Percentiles rank a stretch among this genome's conserved stretches.
These are phyloP conservation scores for Moesziomyces sp. DNA, from an alignment of 1,284 basidiomycete genomes.

Conservation along the genomic window DNA sequence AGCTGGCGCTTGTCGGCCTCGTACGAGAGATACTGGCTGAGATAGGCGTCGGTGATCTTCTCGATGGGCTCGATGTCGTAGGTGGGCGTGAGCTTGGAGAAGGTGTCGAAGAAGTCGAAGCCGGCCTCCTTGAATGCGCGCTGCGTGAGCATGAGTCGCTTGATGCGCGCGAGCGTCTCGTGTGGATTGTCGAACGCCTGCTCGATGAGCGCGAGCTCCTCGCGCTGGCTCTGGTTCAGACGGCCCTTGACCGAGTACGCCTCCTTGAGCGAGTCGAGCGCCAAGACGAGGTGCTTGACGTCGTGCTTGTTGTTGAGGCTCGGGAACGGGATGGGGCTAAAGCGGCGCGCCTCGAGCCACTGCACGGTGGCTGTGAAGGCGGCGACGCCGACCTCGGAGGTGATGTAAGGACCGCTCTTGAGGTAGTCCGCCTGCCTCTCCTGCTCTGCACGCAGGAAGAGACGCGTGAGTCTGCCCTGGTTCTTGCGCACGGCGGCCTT, in stretches of 20 bases:
- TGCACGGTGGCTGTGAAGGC: slow-evolving; percentile 67
- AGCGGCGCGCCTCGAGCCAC: slow-evolving; percentile 67
- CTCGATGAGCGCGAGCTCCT: slow-evolving; percentile 67
- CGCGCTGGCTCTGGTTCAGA: slow-evolving; percentile 67
- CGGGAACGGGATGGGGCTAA: slow-evolving; percentile 67
- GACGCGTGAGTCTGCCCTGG: slow-evolving; percentile 84
- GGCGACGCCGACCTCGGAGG: slow-evolving; percentile 65
- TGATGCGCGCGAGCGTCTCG: slow-evolving; percentile 67
- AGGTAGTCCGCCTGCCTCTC: slow-evolving; percentile 67
- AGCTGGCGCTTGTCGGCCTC: slow-evolving; percentile 68
- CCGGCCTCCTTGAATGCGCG: slow-evolving; percentile 67
- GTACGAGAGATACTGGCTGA: slow-evolving; percentile 67
- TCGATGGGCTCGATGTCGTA: slow-evolving; percentile 68
- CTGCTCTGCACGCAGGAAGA: slow-evolving; percentile 68
- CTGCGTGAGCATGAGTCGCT: slow-evolving; percentile 67
- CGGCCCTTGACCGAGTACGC: slow-evolving; percentile 66
- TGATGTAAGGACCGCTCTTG: slow-evolving; percentile 67
- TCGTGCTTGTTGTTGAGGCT: slow-evolving; percentile 68
- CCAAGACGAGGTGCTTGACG: slow-evolving; percentile 65
- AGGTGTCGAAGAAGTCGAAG: slow-evolving; percentile 67
- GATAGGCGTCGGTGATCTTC: slow-evolving; percentile 68
- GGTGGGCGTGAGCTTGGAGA: slow-evolving; percentile 63
- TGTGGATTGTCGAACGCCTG: slow-evolving; percentile 68
- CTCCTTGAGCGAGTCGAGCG: slow-evolving; percentile 67
- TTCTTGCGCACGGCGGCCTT: slow-evolving; percentile 99